Conservation (phyloP, 352 stramenopile genomes). For the Pythium volutum region DNA sequence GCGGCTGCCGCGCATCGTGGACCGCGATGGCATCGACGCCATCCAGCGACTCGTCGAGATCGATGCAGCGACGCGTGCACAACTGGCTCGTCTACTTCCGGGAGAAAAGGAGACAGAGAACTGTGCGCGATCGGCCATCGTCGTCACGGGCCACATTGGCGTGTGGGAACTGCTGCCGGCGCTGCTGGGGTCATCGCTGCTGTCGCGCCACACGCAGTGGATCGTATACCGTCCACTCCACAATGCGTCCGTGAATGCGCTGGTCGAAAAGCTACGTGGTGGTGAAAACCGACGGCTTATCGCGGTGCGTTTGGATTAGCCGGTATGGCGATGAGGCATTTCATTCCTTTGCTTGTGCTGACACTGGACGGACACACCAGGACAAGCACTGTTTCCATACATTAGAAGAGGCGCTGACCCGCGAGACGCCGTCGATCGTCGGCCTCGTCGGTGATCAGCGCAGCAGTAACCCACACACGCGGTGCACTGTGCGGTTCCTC, state of each 20-base stretch:
- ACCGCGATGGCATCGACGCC: constrained; percentile 13
- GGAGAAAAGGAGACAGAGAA: neutral
- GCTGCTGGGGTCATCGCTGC: constrained; percentile 26
- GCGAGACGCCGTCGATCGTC: constrained; percentile 27
- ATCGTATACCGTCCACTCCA: constrained; percentile 62
- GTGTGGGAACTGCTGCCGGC: constrained; percentile 58
- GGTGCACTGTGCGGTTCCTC: constrained; percentile 38
- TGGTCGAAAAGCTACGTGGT: constrained; percentile 35
- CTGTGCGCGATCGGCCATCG: constrained; percentile 27
- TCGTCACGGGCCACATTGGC: constrained; percentile 45
- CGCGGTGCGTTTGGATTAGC: constrained; percentile 26
- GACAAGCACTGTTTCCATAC: constrained; percentile 53
- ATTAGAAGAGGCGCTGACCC: constrained; percentile 28
- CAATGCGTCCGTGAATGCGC: constrained; percentile 32
- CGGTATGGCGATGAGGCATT: neutral
- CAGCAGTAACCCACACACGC: constrained; percentile 21
- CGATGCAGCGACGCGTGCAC: constrained; percentile 4
- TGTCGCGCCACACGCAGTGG: constrained; percentile 41
- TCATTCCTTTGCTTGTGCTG: neutral
- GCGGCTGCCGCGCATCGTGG: constrained; percentile 27
- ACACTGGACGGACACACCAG: constrained; percentile 17
- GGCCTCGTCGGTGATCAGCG: constrained; percentile 53
- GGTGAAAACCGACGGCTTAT: constrained; percentile 35
- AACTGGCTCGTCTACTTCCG: constrained; percentile 3
- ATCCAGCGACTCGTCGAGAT: constrained; percentile 24